Percentiles rank a stretch among this genome's conserved stretches.
Conservation (phyloP, 2,329 filamentous ascomycete species). For the Arthroderma sp. region DNA sequence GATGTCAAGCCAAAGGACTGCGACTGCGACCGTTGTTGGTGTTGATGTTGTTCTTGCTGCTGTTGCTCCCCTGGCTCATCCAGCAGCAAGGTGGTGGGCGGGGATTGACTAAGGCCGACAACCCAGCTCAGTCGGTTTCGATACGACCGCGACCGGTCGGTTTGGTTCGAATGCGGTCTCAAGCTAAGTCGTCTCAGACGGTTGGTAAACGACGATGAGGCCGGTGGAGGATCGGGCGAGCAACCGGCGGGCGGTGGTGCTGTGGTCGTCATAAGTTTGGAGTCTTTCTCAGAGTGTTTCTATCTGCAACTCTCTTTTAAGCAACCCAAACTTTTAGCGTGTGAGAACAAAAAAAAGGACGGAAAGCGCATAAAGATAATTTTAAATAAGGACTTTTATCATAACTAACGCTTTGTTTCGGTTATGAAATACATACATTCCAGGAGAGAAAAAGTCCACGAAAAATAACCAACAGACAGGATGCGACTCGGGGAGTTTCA, state of each 20-base stretch:
- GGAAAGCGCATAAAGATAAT: too few relatives aligned
- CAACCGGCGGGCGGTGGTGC: not conserved
- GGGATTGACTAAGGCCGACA: conserved; percentile 16
- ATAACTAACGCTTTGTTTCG: too few relatives aligned
- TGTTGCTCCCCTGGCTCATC: conserved; percentile 6
- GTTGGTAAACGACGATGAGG: conserved; percentile 5
- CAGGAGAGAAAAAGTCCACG: too few relatives aligned
- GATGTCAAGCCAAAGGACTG: not conserved
- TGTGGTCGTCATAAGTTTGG: conserved; percentile 4
- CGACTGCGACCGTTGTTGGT: conserved; percentile 5
- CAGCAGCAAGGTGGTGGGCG: conserved; percentile 16
- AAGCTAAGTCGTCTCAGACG: conserved; percentile 27
- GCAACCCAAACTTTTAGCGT: too few relatives aligned
- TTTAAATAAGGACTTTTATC: too few relatives aligned
- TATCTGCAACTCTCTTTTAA: too few relatives aligned
- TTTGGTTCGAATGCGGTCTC: conserved; percentile 17
- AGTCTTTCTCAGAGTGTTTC: too few relatives aligned
- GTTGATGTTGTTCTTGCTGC: conserved; percentile 2
- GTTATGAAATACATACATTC: too few relatives aligned
- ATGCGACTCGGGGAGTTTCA: too few relatives aligned
- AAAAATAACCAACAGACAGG: too few relatives aligned
- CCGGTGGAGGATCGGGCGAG: conserved; percentile 3
- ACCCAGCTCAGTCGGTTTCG: conserved; percentile 26
- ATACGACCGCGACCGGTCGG: conserved; percentile 16
- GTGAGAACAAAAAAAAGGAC: too few relatives aligned